These are phyloP conservation scores for Erysimum pusillum DNA, from an alignment of 441 rosid genomes.

Conservation along the genomic window DNA sequence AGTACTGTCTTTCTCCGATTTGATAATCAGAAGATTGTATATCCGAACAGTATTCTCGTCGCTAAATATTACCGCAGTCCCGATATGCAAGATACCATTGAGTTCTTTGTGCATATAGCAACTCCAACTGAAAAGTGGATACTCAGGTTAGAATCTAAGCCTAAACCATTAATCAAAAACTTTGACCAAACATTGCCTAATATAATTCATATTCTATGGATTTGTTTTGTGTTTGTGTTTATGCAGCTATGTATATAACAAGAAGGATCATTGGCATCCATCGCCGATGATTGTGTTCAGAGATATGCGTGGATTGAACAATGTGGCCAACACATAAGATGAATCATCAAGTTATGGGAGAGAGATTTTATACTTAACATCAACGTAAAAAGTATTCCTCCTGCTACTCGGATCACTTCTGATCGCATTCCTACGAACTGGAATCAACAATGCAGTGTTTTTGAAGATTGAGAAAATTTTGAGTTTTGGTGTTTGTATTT, in stretches of 20 bases:
- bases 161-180: neutral
- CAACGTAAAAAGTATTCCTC: constrained; percentile 45
- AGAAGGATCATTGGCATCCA: constrained; percentile 56
- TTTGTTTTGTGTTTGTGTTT: neutral
- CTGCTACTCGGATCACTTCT: constrained; percentile 19
- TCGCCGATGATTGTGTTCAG: constrained; percentile 45
- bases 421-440: constrained; percentile 36
- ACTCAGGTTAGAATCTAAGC: constrained; percentile 37
- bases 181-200: neutral
- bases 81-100: constrained; percentile 48
- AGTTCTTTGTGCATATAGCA: constrained; percentile 50
- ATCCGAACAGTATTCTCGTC: constrained; percentile 47
- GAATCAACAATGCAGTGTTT: constrained; percentile 40
- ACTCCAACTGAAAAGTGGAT: constrained; percentile 51
- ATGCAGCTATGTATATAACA: constrained; percentile 50
- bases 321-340: constrained; percentile 53
- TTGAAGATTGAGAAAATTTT: constrained; percentile 16
- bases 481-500: constrained; percentile 31
- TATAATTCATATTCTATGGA: neutral
- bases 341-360: constrained; percentile 57
- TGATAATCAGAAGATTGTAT: constrained; percentile 51
- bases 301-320: constrained; percentile 47
- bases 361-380: constrained; percentile 49
- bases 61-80: constrained; percentile 53
- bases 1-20: constrained; percentile 49